These are phyloP conservation scores for Colletotrichum costaricense DNA, from an alignment of 2,329 filamentous ascomycete species.

Conservation along the genomic window DNA sequence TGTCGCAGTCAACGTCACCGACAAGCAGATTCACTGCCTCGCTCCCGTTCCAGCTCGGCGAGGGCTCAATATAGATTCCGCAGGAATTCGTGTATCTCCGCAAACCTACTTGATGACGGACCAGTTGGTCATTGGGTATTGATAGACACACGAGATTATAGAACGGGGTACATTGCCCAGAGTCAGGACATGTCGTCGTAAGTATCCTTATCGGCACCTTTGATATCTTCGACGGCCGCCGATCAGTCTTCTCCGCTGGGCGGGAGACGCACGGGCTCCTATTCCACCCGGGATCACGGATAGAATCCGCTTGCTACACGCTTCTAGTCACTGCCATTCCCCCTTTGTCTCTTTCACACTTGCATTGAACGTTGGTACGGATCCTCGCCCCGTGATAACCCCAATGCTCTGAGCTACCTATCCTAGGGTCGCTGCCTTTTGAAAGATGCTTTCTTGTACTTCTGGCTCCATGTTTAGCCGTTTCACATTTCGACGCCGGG, in stretches of 20 bases:
- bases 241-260: neutral
- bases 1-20: slow-evolving; percentile 6
- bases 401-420: neutral
- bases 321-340: neutral
- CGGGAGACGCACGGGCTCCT: slow-evolving; percentile 11
- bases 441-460: neutral
- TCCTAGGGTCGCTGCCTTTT: neutral
- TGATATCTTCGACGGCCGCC: neutral
- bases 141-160: neutral
- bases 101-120: slow-evolving; percentile 19
- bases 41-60: neutral
- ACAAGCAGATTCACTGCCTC: neutral
- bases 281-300: neutral
- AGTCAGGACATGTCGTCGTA: no score
- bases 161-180: neutral
- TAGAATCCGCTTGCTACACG: neutral
- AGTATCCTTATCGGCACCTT: neutral
- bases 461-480: slow-evolving; percentile 10
- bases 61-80: neutral
- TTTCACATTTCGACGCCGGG: slow-evolving; percentile 15
- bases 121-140: slow-evolving; percentile 4
- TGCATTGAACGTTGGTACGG: slow-evolving; percentile 1
- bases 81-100: neutral
- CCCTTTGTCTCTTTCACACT: neutral
- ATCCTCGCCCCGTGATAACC: neutral